Percentiles rank a stretch among this genome's conserved stretches.
Conservation (phyloP, 2,329 filamentous ascomycete species). For the Fusarium pseudocircinatum region DNA sequence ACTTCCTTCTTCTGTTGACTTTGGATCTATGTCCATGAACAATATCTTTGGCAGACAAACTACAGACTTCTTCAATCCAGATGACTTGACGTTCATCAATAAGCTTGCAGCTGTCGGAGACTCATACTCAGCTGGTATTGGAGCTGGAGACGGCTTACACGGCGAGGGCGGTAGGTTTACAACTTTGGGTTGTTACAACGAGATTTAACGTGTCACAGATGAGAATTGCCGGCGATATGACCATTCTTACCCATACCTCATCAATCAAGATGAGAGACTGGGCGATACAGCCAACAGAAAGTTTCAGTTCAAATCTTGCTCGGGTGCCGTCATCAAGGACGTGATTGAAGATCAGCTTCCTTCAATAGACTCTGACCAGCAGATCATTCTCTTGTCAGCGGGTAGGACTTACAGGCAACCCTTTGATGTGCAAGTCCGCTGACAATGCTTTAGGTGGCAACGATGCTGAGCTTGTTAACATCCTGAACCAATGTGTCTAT, state of each 20-base stretch:
- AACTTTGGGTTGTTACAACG: fast-evolving
- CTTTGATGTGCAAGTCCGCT: fast-evolving
- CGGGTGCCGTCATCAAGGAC: neutral
- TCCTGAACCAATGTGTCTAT: slow-evolving; percentile 11
- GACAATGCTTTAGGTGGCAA: neutral
- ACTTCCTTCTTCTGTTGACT: neutral
- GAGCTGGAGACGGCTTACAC: slow-evolving; percentile 7
- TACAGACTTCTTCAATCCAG: neutral
- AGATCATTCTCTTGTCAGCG: neutral
- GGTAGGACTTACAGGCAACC: fast-evolving
- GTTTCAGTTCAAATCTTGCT: neutral
- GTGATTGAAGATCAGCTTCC: neutral
- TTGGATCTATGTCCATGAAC: neutral
- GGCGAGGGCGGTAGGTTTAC: neutral
- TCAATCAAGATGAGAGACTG: neutral
- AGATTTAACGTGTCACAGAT: neutral
- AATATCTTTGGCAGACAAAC: neutral
- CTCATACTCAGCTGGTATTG: slow-evolving; percentile 28
- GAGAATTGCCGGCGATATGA: slow-evolving; percentile 14
- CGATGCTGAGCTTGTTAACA: slow-evolving; percentile 12
- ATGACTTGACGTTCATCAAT: neutral
- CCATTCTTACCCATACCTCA: slow-evolving; percentile 11
- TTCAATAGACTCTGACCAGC: neutral
- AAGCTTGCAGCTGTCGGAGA: slow-evolving; percentile 24
- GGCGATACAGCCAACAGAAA: neutral